Percentiles rank a stretch among this genome's conserved stretches.
Evolutionary conservation across 2,329 filamentous ascomycete genomes (phyloP).

Genomic region (Aspergillus texensis): DNA sequence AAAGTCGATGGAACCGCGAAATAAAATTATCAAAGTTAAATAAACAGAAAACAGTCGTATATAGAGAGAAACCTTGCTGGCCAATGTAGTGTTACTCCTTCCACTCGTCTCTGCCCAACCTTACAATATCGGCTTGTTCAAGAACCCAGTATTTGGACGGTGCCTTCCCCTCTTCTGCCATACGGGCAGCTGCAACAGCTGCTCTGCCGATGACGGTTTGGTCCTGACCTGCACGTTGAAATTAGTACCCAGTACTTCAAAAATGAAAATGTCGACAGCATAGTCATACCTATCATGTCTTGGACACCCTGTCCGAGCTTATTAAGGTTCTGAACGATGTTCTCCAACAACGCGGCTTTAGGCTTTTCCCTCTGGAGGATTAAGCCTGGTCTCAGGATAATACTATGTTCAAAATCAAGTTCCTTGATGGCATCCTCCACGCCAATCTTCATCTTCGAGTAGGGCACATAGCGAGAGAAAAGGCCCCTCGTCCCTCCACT

Average conservation of each 20-base stretch:
- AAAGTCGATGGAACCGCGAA: fast-evolving
- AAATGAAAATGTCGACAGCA: background rate
- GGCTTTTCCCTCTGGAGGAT: slow-evolving; percentile 31
- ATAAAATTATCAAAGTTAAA: too few relatives aligned
- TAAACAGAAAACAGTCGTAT: too few relatives aligned
- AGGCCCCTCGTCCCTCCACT: slow-evolving; percentile 35
- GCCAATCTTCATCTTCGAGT: slow-evolving; percentile 41
- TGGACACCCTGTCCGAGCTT: slow-evolving; percentile 29
- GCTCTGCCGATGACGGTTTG: slow-evolving; percentile 31
- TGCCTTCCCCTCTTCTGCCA: slow-evolving; percentile 29
- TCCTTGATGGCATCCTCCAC: slow-evolving; percentile 41
- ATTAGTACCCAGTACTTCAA: slow-evolving; percentile 6
- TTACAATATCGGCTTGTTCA: slow-evolving; percentile 33
- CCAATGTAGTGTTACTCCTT: slow-evolving; percentile 22
- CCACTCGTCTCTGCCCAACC: slow-evolving; percentile 33
- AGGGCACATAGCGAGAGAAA: slow-evolving; percentile 33
- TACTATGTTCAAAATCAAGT: slow-evolving; percentile 38
- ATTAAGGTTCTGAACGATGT: slow-evolving; percentile 23
- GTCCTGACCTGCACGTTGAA: slow-evolving; percentile 26
- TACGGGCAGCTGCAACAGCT: slow-evolving; percentile 30
- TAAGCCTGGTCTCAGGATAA: slow-evolving; percentile 41
- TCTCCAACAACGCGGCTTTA: slow-evolving; percentile 26
- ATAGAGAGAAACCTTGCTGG: fast-evolving
- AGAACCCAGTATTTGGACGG: slow-evolving; percentile 34
- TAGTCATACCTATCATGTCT: slow-evolving; percentile 31